phyloP scores from a whole-genome alignment of 805 yeast species.

The Candida dendrica region DNA sequence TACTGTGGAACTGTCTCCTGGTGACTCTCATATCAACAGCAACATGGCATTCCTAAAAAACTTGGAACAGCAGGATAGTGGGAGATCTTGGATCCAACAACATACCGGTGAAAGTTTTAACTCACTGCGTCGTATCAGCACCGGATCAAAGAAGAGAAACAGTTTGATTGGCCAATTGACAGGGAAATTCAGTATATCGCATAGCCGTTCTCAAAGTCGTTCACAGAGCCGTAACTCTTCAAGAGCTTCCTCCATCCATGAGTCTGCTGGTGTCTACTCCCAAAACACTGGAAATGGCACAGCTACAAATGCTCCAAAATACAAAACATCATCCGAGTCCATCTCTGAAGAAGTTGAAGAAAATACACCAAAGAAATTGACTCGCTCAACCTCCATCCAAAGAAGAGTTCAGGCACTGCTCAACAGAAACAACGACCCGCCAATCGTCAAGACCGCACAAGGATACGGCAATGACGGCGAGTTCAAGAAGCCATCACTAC shows the following conservation, averaged over 20 bases:
- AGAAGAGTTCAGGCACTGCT: constrained; percentile 21
- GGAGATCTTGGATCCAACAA: constrained; percentile 23
- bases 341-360: neutral
- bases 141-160: constrained; percentile 17
- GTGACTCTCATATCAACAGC: constrained; percentile 21
- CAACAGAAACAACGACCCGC: constrained; percentile 33
- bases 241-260: constrained; percentile 21
- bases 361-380: constrained; percentile 1
- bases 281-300: constrained; percentile 6
- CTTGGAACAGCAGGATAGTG: constrained; percentile 29
- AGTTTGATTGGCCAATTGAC: constrained; percentile 19
- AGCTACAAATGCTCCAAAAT: constrained; percentile 5
- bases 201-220: constrained; percentile 8
- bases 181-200: constrained; percentile 16
- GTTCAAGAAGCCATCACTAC: constrained; percentile 15
- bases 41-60: constrained; percentile 31
- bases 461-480: constrained; percentile 71
- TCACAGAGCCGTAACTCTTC: constrained; percentile 19
- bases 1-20: constrained; percentile 16
- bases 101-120: constrained; percentile 26
- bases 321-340: neutral
- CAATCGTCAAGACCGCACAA: constrained; percentile 53
- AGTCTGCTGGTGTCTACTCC: constrained; percentile 12
- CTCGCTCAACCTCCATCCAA: constrained; percentile 20
- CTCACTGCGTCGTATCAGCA: constrained; percentile 21